phyloP scores from a whole-genome alignment of 495 filamentous ascomycete genomes.

The Daldinia loculata region DNA sequence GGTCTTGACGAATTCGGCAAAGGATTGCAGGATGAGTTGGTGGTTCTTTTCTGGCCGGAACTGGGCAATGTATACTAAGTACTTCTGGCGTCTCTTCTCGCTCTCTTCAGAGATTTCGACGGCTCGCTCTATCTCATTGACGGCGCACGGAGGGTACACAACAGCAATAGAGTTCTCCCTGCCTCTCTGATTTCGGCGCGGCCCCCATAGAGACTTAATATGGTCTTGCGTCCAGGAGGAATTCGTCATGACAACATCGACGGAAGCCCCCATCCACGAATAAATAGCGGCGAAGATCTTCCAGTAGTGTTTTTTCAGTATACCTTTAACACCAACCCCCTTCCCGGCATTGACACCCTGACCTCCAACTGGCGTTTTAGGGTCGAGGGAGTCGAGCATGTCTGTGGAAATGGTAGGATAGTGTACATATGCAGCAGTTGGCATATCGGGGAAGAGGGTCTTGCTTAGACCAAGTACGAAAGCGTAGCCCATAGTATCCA shows the following conservation, averaged over 20 bases:
- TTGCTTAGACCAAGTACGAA: conserved; percentile 86
- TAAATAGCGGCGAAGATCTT: conserved; percentile 82
- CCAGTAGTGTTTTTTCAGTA: conserved; percentile 84
- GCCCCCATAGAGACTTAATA: conserved; percentile 82
- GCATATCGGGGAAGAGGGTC: conserved; percentile 79
- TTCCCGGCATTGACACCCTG: conserved; percentile 86
- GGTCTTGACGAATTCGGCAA: conserved; percentile 70
- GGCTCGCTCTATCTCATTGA: conserved; percentile 76
- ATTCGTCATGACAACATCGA: conserved; percentile 97
- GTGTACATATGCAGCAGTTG: conserved; percentile 93
- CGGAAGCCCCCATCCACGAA: conserved; percentile 76
- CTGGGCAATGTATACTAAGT: conserved; percentile 91
- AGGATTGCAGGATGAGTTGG: conserved; percentile 80
- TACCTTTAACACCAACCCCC: conserved; percentile 72
- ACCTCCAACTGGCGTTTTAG: conserved; percentile 60
- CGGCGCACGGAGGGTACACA: conserved; percentile 91
- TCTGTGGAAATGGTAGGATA: conserved; percentile 99
- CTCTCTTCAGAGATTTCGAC: conserved; percentile 72
- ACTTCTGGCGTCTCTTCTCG: conserved; percentile 71
- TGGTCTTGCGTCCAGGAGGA: conserved; percentile 92
- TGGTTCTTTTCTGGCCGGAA: conserved; percentile 99
- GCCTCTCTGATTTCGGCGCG: conserved; percentile 54
- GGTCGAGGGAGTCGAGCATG: conserved; percentile 87
- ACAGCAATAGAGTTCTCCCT: conserved; percentile 64
- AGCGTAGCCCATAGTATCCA: conserved; percentile 98